Conservation (phyloP, 805 yeast genomes). For the Dipodascus geniculatus region DNA sequence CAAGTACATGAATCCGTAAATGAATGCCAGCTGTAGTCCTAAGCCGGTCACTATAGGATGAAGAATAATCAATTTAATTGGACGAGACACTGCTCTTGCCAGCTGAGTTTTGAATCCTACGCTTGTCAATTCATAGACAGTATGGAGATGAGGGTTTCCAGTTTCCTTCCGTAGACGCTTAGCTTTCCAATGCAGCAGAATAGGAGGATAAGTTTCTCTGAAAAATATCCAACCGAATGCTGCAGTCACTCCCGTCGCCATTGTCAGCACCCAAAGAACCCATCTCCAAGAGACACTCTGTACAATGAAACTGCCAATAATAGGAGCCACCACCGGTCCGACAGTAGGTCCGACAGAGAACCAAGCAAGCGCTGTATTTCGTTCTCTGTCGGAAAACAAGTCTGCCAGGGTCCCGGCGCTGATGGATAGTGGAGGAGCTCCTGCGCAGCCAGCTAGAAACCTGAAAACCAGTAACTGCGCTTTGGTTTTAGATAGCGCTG, state of each 20-base stretch:
- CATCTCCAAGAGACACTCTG: slow-evolving; percentile 58
- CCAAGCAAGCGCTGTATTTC: slow-evolving; percentile 62
- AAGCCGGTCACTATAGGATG: slow-evolving; percentile 48
- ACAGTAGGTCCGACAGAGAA: slow-evolving; percentile 69
- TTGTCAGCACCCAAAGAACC: slow-evolving; percentile 53
- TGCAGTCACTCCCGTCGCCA: slow-evolving; percentile 47
- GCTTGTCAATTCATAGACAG: slow-evolving; percentile 28
- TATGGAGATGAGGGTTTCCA: slow-evolving; percentile 29
- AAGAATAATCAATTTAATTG: slow-evolving; percentile 33
- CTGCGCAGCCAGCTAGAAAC: slow-evolving; percentile 62
- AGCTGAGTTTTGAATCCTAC: slow-evolving; percentile 5
- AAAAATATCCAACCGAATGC: slow-evolving; percentile 33
- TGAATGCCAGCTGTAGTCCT: slow-evolving; percentile 44
- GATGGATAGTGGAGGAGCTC: slow-evolving; percentile 74
- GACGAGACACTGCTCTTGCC: slow-evolving; percentile 39
- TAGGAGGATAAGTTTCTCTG: slow-evolving; percentile 76
- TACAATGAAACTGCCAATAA: slow-evolving; percentile 47
- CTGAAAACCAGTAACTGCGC: slow-evolving; percentile 41
- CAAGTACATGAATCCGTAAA: slow-evolving; percentile 45
- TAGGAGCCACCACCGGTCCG: slow-evolving; percentile 67
- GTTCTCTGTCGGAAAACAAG: slow-evolving; percentile 53
- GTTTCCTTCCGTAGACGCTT: slow-evolving; percentile 37
- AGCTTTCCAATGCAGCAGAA: slow-evolving; percentile 58
- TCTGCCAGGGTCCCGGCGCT: slow-evolving; percentile 81
- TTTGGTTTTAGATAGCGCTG: slow-evolving; percentile 30